phyloP scores from a whole-genome alignment of 441 rosid genomes.

The Mallotus japonicus region DNA sequence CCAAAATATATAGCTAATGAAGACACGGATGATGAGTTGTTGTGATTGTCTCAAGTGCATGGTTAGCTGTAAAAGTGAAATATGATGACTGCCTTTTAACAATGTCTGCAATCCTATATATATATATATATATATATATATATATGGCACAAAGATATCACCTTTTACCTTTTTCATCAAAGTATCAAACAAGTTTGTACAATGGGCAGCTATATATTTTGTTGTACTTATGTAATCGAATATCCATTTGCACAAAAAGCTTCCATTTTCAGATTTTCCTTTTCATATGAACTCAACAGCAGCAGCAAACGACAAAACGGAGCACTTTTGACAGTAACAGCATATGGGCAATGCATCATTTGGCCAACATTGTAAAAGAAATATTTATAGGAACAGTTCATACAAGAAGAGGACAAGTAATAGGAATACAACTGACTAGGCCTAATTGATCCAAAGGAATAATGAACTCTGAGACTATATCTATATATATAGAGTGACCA shows the following conservation, averaged over 20 bases:
- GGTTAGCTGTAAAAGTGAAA: constrained; percentile 16
- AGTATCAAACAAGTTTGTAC: neutral
- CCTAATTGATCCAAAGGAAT: neutral
- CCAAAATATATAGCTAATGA: no score
- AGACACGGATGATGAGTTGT: no score
- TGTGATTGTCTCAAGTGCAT: constrained; percentile 9
- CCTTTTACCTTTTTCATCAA: neutral
- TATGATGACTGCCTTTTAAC: neutral
- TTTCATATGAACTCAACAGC: neutral
- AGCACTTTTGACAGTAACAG: neutral
- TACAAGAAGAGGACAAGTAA: neutral
- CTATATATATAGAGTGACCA: neutral
- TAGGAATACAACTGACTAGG: neutral
- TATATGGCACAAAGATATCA: constrained; percentile 4
- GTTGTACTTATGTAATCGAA: constrained; percentile 2
- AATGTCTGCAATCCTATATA: neutral
- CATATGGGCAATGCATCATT: neutral
- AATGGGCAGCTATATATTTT: neutral
- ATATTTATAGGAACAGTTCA: neutral
- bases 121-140: no score
- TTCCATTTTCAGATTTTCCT: neutral
- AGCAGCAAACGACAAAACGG: constrained; percentile 1
- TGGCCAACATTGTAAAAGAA: constrained; percentile 4
- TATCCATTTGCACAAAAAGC: constrained; percentile 1
- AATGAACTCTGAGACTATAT: neutral